Evolutionary conservation across 1,284 basidiomycete species (phyloP).

Genomic region (Malassezia cuniculi): DNA sequence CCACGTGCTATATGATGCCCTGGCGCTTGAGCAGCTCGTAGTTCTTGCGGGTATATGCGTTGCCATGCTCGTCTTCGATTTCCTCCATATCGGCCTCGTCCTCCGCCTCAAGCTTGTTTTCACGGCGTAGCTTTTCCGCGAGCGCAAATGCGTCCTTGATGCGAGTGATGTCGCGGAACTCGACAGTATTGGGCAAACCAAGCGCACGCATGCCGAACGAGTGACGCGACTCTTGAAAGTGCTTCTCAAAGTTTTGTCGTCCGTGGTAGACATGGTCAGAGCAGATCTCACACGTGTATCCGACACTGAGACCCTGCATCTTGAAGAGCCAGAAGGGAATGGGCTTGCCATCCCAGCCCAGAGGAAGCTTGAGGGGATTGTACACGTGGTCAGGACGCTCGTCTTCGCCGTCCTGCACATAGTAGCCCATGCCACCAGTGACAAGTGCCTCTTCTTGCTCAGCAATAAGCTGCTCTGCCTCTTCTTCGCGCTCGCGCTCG

Average conservation of each 20-base stretch:
- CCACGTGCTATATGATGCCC: constrained; percentile 30
- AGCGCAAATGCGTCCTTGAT: constrained; percentile 78
- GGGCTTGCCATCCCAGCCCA: constrained; percentile 96
- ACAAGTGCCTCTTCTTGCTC: constrained; percentile 18
- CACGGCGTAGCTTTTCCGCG: constrained; percentile 35
- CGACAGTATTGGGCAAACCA: constrained; percentile 91
- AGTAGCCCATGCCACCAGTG: constrained; percentile 13
- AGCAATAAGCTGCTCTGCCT: constrained; percentile 55
- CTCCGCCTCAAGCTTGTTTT: constrained; percentile 20
- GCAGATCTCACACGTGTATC: constrained; percentile 96
- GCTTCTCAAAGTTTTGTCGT: constrained; percentile 76
- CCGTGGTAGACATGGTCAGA: constrained; percentile 62
- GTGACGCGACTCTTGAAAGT: constrained; percentile 88
- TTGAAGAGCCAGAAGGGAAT: constrained; percentile 99
- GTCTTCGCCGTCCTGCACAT: constrained; percentile 45
- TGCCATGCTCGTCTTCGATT: constrained; percentile 42
- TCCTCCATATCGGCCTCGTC: constrained; percentile 35
- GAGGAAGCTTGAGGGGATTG: constrained; percentile 89
- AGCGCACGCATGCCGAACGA: constrained; percentile 96
- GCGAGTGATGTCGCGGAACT: constrained; percentile 94
- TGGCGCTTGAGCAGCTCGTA: constrained; percentile 44
- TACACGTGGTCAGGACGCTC: constrained; percentile 52
- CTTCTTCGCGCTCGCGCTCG: constrained; percentile 85
- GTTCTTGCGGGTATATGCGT: constrained; percentile 42
- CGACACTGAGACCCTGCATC: constrained; percentile 87